A percentile compares a stretch with the other conserved stretches of the same genome.
Conservation (phyloP, 192 early-diverging fungal species). For the Coemansia sp. region DNA sequence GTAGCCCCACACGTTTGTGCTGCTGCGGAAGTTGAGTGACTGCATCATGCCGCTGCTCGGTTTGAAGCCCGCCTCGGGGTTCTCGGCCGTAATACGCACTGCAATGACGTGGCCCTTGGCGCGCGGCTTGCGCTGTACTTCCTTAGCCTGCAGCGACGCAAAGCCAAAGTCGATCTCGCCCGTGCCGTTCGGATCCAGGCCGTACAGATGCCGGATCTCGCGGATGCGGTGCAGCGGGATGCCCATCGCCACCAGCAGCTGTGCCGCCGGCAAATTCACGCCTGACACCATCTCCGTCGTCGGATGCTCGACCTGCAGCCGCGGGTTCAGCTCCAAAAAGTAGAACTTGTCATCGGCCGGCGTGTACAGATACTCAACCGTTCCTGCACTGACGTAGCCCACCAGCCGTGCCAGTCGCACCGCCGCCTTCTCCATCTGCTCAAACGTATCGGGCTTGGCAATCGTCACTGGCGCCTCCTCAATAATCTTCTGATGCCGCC, state of each 20-base stretch:
- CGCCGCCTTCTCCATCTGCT: slow-evolving; percentile 93
- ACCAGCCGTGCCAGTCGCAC: slow-evolving; percentile 91
- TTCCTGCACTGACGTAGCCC: slow-evolving; percentile 94
- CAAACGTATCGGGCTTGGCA: slow-evolving; percentile 73
- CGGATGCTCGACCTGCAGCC: slow-evolving; percentile 98
- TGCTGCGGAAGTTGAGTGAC: slow-evolving; percentile 94
- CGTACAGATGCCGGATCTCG: slow-evolving; percentile 95
- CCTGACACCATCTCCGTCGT: slow-evolving; percentile 99
- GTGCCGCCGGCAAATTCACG: slow-evolving; percentile 96
- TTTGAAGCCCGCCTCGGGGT: slow-evolving; percentile 99
- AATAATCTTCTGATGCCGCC: slow-evolving; percentile 98
- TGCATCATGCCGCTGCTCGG: slow-evolving; percentile 95
- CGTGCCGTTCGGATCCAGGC: slow-evolving; percentile 80
- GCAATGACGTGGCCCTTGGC: slow-evolving; percentile 99
- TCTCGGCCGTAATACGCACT: slow-evolving; percentile 97
- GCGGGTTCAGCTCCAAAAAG: slow-evolving; percentile 97
- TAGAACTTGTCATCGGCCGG: slow-evolving; percentile 84
- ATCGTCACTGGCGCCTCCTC: slow-evolving; percentile 96
- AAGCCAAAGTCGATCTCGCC: slow-evolving; percentile 96
- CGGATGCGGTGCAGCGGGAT: slow-evolving; percentile 93
- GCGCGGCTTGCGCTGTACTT: slow-evolving; percentile 87
- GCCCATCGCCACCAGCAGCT: slow-evolving; percentile 98
- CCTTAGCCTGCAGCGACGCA: slow-evolving; percentile 63
- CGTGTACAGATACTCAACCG: slow-evolving; percentile 95
- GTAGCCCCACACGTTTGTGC: slow-evolving; percentile 99